These are phyloP conservation scores for Ramaria sp. DNA, from an alignment of 768 basidiomycete genomes.

Conservation along the genomic window DNA sequence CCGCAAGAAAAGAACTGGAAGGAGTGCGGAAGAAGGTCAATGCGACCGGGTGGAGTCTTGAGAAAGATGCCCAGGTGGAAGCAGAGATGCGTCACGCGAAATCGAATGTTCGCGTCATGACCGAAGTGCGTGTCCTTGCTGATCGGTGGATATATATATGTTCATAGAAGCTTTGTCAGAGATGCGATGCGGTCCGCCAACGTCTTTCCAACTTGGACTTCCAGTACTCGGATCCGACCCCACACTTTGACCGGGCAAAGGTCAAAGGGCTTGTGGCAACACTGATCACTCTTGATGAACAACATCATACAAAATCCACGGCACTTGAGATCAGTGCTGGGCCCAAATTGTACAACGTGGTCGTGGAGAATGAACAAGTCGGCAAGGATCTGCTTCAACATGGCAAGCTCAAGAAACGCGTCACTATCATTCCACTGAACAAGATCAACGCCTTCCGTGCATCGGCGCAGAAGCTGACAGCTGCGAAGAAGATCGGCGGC, in stretches of 20 bases:
- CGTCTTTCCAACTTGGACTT: constrained; percentile 69
- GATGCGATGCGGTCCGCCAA: constrained; percentile 57
- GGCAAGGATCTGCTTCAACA: constrained; percentile 78
- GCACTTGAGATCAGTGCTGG: constrained; percentile 93
- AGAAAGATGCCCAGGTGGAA: constrained; percentile 55
- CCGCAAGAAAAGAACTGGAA: constrained; percentile 47
- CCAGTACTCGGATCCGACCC: constrained; percentile 65
- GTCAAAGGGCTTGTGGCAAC: constrained; percentile 90
- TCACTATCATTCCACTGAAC: constrained; percentile 89
- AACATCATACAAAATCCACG: constrained; percentile 69
- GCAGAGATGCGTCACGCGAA: constrained; percentile 39
- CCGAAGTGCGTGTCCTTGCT: constrained; percentile 39
- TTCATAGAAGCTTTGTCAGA: constrained; percentile 28
- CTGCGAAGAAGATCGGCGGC: constrained; percentile 51
- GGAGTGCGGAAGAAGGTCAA: constrained; percentile 40
- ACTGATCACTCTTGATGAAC: constrained; percentile 64
- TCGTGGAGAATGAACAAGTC: constrained; percentile 83
- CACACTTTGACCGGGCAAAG: constrained; percentile 70
- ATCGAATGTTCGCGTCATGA: constrained; percentile 41
- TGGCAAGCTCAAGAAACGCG: constrained; percentile 70
- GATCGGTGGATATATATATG: not conserved
- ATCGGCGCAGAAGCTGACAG: constrained; percentile 64
- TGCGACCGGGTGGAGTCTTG: constrained; percentile 64
- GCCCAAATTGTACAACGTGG: constrained; percentile 82
- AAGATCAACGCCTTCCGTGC: constrained; percentile 67